These are phyloP conservation scores for Bimuria novae-zelandiae DNA, from an alignment of 2,329 filamentous ascomycete genomes.

Conservation along the genomic window DNA sequence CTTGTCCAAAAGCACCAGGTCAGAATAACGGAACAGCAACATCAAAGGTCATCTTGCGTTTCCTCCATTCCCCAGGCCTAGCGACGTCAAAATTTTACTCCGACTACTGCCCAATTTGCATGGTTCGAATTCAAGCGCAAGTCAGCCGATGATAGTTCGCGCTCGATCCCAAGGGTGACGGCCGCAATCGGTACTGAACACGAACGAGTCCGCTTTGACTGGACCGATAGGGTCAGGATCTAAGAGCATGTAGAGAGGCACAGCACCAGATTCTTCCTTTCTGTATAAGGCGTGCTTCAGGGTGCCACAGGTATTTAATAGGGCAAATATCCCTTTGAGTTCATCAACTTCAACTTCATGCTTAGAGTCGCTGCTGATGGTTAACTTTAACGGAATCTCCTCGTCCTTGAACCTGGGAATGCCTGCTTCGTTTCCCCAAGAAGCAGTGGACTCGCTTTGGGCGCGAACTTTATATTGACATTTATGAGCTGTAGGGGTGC, in stretches of 20 bases:
- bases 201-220: slow-evolving; percentile 56
- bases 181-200: slow-evolving; percentile 58
- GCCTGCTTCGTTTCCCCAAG: slow-evolving; percentile 30
- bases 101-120: slow-evolving; percentile 16
- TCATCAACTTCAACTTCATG: slow-evolving; percentile 44
- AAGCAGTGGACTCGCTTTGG: not conserved
- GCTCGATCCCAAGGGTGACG: slow-evolving; percentile 55
- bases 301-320: slow-evolving; percentile 62
- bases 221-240: slow-evolving; percentile 59
- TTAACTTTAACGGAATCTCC: slow-evolving; percentile 45
- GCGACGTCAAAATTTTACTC: not conserved
- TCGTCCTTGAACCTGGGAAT: slow-evolving; percentile 47
- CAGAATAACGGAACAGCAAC: not conserved
- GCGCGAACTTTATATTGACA: not conserved
- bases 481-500: slow-evolving; percentile 39
- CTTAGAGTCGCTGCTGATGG: slow-evolving; percentile 39
- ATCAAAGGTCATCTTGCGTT: not conserved
- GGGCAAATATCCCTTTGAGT: slow-evolving; percentile 57
- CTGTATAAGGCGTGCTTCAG: slow-evolving; percentile 61
- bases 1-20: not conserved
- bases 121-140: slow-evolving; percentile 44
- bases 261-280: slow-evolving; percentile 26
- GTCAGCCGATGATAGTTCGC: slow-evolving; percentile 47
- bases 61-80: not conserved
- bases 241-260: slow-evolving; percentile 61